Base-by-base conservation (phyloP, 495 filamentous ascomycete genomes). In the Cairneyella variabilis region DNA sequence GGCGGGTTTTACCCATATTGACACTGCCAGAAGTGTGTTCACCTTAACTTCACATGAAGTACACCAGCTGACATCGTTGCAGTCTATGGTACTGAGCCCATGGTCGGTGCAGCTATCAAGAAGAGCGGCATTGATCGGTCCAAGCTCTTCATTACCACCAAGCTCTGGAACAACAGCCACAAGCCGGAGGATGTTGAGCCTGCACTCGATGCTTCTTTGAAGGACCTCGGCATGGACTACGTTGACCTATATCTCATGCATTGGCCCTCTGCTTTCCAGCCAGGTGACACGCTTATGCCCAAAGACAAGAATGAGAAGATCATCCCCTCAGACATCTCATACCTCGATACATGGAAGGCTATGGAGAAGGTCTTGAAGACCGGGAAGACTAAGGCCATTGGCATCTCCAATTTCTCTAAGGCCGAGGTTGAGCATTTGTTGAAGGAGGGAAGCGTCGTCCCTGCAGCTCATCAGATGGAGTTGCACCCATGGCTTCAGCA, bases 181-280 rank as follows among this genome's bases (percentile, higher is more conserved):
- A 77, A 86, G 64, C 71, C 69, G 8, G 71, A 71, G 61, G 69
- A 74, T 37, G 83, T 86, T 7, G 66, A 83, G 37, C 81, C 88
- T 65, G 89, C 83, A 36, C 80, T 95, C 57, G 76, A 81, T 27
- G 73, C 69, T 25, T 88, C 83, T 3, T 76, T 95, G 48, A 81
- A 84, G 70, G 77, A 75, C 59, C 76, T 96, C 18, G 84, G 80
- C 9, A 70, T 80, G 17, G 82, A 85, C 63, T 95, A 95, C 58
- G 81, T 96, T 48, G 89, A 96, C 61, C 75, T 95, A 22, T 95
- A 87, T 69, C 80, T 95, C 17, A 82, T 93, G 70, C 89, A 95
- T 71, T 95, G 89, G 89, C 90, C 90, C 7, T 72, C 60, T 44
- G 75, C 71, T 26, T 72, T 70, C 23, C 66, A 72, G 20, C 69